Base-by-base conservation (phyloP, 2,329 filamentous ascomycete genomes). In the Coniella lustricola region DNA sequence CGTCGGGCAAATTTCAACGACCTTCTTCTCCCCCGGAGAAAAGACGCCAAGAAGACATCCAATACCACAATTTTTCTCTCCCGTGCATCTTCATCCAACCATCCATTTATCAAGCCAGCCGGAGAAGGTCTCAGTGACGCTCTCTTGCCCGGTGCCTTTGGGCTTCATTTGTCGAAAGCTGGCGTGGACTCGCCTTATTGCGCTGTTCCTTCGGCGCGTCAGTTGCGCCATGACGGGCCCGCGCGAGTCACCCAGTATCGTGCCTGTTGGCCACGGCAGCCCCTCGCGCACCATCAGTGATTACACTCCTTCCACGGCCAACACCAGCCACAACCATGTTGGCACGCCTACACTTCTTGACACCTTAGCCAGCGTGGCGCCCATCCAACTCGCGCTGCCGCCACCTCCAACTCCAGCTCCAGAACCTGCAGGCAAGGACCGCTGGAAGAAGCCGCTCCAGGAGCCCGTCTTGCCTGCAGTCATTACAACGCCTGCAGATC, bases 401-500 rank as follows among this genome's bases (percentile, higher is more conserved):
- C 21, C 16, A 9, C 35, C 39, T n/a, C 12, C 8, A 9, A 35
- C 39, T n/a, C 12, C 8, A 32, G 4, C 29, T 20, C 40, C 46
- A 16, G 22, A 13, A 8, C 22, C 31, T 13, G 18, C 22, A n/a
- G 20, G 43, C 25, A 37, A 41, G 32, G 25, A 29, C 25, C 37
- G 31, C 31, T 18, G 20, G 10, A 42, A 39, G 38, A 41, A 39
- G 38, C 36, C 38, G 20, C 49, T 45, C 33, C 35, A 46, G 39
- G 46, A 46, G 18, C 35, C 37, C 22, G 41, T 43, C 20, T 32
- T 49, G 22, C 49, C 56, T 38, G 50, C 54, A 9, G 56, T 56
- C 20, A 54, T 67, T 49, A 61, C 63, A 36, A 67, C 62, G 17
- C 63, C 69, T 3, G 55, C 59, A 25, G 63, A 69, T 45, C 56